phyloP scores from a whole-genome alignment of 1,284 basidiomycete species.

The Coniferiporia sulphurascens region DNA sequence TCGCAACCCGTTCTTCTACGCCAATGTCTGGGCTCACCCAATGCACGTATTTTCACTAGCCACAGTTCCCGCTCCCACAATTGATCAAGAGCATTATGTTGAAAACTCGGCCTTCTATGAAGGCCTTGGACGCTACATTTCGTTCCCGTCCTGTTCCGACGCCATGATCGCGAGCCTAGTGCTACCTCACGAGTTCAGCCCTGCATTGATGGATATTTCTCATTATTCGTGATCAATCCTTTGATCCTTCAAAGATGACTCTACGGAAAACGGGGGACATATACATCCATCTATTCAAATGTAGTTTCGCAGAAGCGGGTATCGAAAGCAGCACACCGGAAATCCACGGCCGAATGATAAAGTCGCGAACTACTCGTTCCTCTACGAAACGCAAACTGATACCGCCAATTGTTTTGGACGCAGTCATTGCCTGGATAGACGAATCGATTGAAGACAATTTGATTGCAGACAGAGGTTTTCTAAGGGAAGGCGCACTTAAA shows the following conservation, averaged over 20 bases:
- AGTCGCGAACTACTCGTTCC: too few relatives aligned
- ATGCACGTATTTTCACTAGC: neutral
- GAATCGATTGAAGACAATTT: too few relatives aligned
- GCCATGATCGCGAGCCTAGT: neutral
- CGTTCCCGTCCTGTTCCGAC: neutral
- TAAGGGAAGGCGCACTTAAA: neutral
- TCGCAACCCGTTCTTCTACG: too few relatives aligned
- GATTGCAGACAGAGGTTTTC: too few relatives aligned
- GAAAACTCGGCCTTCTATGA: neutral
- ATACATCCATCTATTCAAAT: neutral
- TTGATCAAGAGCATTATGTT: too few relatives aligned
- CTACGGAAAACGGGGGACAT: neutral
- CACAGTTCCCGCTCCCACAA: neutral
- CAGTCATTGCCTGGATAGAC: too few relatives aligned
- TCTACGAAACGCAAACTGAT: too few relatives aligned
- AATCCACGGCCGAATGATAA: too few relatives aligned
- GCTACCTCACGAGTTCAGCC: neutral
- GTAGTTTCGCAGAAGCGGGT: neutral
- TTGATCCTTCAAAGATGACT: neutral
- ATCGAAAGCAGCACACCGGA: too few relatives aligned
- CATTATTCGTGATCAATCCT: neutral
- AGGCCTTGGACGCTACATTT: neutral
- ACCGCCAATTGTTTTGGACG: too few relatives aligned
- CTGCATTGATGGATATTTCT: neutral
- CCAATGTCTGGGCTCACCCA: too few relatives aligned